A percentile compares a stretch with the other conserved stretches of the same genome.
These are phyloP conservation scores for Powellomyces hirtus DNA, from an alignment of 192 early-diverging fungal genomes.

Conservation along the genomic window DNA sequence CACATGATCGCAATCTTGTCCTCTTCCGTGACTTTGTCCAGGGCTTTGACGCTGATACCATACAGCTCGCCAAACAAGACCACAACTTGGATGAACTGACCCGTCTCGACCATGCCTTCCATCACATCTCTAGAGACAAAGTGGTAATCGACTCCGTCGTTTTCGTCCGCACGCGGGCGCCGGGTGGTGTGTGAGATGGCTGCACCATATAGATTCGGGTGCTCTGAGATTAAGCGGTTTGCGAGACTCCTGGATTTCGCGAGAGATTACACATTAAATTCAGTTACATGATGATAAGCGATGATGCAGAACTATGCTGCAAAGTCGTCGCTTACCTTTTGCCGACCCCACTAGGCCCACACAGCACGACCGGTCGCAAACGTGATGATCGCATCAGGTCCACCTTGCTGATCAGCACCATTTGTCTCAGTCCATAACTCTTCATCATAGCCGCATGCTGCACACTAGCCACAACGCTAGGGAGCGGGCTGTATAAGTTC, in stretches of 20 bases:
- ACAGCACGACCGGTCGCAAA: constrained; percentile 51
- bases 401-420: constrained; percentile 37
- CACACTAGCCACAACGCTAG: constrained; percentile 43
- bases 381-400: constrained; percentile 41
- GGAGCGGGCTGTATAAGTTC: constrained; percentile 47
- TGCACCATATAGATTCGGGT: constrained; percentile 48
- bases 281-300: too few relatives aligned
- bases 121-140: constrained; percentile 48
- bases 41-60: constrained; percentile 44
- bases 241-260: too few relatives aligned
- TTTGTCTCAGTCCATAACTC: constrained; percentile 15
- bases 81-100: constrained; percentile 52
- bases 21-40: constrained; percentile 48
- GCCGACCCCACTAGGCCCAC: constrained; percentile 53
- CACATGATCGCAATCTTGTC: constrained; percentile 59
- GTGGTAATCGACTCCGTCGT: constrained; percentile 53
- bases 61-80: constrained; percentile 58
- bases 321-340: constrained; percentile 56
- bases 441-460: constrained; percentile 44
- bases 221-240: constrained; percentile 33
- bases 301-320: not conserved
- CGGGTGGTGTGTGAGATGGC: constrained; percentile 58
- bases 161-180: constrained; percentile 52
- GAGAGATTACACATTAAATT: too few relatives aligned
- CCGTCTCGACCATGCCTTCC: constrained; percentile 39